Evolutionary conservation across 2,329 filamentous ascomycete species (phyloP), one percentile per base, ranked within the genome.

Genomic region (Trichoderma sp.): DNA sequence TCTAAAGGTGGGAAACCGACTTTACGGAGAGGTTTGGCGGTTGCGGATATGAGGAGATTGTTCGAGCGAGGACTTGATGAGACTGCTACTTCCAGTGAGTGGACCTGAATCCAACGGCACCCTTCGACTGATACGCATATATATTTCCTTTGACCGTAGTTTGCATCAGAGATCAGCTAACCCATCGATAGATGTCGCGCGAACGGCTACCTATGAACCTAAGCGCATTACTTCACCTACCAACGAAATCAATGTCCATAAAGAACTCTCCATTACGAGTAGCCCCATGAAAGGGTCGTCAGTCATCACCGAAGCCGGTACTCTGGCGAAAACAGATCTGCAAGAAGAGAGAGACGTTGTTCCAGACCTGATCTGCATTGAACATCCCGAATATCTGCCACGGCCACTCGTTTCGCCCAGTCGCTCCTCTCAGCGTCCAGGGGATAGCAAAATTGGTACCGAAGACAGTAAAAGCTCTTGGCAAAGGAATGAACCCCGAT

Each of bases 41-140:
- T 75, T n/a, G 73, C 73, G 15, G 73, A 75, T 57, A 70, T 69
- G 52, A 69, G 70, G 50, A 72, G 57, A 25, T 39, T 75, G 10
- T 75, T 75, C 52, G 74, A 75, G 27, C 52, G 13, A 65, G 63
- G 29, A n/a, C 8, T 15, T 37, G 27, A 15, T 35, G 39, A 65
- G 35, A 65, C 4, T 35, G 12, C 15, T 22, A 27, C 37, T 57
- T 34, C 52, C 12, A 57, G 63, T 65, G 52, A n/a, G 63, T 35
- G 3, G n/a, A 12, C 12, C 27, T 17, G 5, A 6, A 6, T 32
- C 12, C 34, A 15, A 32, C 9, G 10, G 12, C 8, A 17, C 17
- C 8, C 2, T 9, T 13, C 1, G 10, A 39, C 22, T 12, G 5
- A 39, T 7, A 22, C 1, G 10, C 2, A 15, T 7, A 8, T 15